These are phyloP conservation scores for Cucurbita moschata DNA, from an alignment of 306 rosid species.

Conservation along the genomic window DNA sequence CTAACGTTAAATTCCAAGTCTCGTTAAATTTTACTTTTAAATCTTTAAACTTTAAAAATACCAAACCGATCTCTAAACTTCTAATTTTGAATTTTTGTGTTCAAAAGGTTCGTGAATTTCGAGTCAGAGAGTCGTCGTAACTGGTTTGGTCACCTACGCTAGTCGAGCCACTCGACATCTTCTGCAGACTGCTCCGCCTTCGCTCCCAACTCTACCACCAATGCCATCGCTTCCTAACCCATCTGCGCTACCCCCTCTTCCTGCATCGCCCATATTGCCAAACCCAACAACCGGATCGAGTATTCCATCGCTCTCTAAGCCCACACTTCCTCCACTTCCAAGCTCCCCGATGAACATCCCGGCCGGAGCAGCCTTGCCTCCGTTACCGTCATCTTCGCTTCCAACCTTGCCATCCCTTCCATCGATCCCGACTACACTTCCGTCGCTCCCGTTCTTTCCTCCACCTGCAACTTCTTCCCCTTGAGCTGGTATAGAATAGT, in stretches of 20 bases:
- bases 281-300: not conserved
- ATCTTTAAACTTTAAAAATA: too few species aligned
- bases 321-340: conserved; percentile 6
- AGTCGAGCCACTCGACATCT: conserved; percentile 4
- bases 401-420: not conserved
- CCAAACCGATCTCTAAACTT: too few species aligned
- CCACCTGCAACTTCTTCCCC: conserved; percentile 12
- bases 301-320: not conserved
- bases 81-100: too few species aligned
- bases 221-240: conserved; percentile 6
- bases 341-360: conserved; percentile 1
- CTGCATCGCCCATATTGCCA: not conserved
- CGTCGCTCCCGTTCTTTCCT: conserved; percentile 4
- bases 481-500: not conserved
- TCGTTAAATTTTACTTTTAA: too few species aligned
- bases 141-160: not conserved
- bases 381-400: not conserved
- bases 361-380: not conserved
- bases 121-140: not conserved
- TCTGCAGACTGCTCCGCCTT: not conserved
- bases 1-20: too few species aligned
- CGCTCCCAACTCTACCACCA: not conserved
- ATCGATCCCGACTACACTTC: not conserved
- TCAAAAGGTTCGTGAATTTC: too few species aligned
- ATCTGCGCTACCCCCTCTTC: not conserved